Evolutionary conservation across 495 filamentous ascomycete species (phyloP).

Genomic region (Aspergillus biplanus): DNA sequence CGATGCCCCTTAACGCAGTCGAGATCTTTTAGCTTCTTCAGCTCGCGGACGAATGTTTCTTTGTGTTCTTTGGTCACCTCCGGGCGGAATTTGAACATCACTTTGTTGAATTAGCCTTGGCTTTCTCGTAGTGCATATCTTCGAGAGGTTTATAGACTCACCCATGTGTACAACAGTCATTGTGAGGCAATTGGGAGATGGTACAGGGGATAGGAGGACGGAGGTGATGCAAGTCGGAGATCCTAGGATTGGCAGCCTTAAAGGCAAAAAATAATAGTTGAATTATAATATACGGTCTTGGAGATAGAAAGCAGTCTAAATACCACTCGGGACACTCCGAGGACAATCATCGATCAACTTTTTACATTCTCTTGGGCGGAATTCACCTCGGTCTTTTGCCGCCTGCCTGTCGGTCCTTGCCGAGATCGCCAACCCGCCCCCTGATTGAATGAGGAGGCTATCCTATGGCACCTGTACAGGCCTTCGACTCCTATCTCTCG

Average conservation of each 20-base stretch:
- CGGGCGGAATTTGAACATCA: constrained; percentile 41
- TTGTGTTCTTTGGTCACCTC: constrained; percentile 38
- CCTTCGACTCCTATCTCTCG: neutral
- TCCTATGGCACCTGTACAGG: neutral
- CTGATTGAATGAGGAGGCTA: neutral
- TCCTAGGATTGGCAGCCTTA: too few species aligned
- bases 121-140: neutral
- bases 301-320: too few species aligned
- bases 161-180: constrained; percentile 3
- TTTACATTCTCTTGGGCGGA: neutral
- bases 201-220: neutral
- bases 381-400: neutral
- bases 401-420: neutral
- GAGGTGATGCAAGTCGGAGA: neutral
- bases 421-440: neutral
- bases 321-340: too few species aligned
- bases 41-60: constrained; percentile 32
- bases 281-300: too few species aligned
- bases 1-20: constrained; percentile 36
- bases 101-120: constrained; percentile 19
- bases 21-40: constrained; percentile 36
- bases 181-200: too few species aligned
- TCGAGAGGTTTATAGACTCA: neutral
- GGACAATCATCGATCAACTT: too few species aligned
- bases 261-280: too few species aligned